A percentile compares a stretch with the other conserved stretches of the same genome.
These are phyloP conservation scores for Dendrocalamus latiflorus DNA, from an alignment of 202 grass and related monocot species.

Conservation along the genomic window DNA sequence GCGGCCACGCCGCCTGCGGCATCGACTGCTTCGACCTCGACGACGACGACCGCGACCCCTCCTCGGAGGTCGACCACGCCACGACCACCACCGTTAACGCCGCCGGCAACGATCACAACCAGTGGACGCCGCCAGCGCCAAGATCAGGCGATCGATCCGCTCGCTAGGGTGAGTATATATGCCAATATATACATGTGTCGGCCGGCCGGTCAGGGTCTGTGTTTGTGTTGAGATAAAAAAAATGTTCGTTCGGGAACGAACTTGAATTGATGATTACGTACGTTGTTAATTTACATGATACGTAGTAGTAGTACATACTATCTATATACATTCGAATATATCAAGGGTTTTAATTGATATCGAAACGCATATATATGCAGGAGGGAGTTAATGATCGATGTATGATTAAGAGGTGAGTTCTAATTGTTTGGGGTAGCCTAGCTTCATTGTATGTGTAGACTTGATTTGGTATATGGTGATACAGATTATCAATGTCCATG, in stretches of 20 bases:
- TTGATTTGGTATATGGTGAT: slow-evolving; percentile 39
- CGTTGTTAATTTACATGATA: background rate
- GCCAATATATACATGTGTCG: background rate
- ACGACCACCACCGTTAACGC: background rate
- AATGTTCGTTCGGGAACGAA: background rate
- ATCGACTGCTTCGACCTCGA: slow-evolving; percentile 64
- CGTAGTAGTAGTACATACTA: background rate
- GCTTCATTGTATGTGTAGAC: slow-evolving; percentile 55
- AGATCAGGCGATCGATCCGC: background rate
- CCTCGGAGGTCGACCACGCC: slow-evolving; percentile 39
- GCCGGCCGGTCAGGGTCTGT: background rate
- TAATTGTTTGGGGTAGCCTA: slow-evolving; percentile 33
- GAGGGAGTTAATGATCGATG: background rate
- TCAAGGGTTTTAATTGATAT: slow-evolving; percentile 14
- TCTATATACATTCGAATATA: background rate
- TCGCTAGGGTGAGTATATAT: slow-evolving; percentile 31
- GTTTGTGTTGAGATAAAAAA: background rate
- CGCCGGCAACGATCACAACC: background rate
- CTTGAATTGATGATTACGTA: background rate
- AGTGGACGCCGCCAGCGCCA: background rate
- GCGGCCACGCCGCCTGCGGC: slow-evolving; percentile 45
- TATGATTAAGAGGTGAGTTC: slow-evolving; percentile 4
- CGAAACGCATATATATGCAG: background rate
- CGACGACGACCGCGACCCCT: slow-evolving; percentile 49
- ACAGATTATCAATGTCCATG: slow-evolving; percentile 12